These are phyloP conservation scores for Carex littledalei DNA, from an alignment of 176 grass and related monocot species.

Conservation along the genomic window DNA sequence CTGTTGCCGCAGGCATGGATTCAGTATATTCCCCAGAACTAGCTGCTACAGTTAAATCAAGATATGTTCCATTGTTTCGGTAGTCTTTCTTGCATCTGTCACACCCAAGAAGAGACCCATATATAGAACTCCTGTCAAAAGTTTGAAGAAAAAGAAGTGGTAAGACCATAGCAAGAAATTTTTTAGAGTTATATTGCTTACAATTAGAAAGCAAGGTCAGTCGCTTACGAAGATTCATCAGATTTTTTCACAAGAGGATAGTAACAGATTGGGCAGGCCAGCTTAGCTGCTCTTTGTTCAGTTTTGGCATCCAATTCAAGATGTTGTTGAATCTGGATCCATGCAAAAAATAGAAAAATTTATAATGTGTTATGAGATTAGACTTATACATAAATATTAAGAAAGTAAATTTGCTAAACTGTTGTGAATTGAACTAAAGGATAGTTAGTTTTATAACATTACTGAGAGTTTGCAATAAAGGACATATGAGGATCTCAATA, in stretches of 20 bases:
- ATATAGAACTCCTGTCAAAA: conserved; percentile 13
- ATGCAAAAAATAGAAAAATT: background rate
- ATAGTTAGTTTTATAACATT: background rate
- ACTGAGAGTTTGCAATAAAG: background rate
- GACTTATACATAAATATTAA: background rate
- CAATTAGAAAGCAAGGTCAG: background rate
- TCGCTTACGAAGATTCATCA: conserved; percentile 34
- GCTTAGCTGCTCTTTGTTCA: conserved; percentile 4
- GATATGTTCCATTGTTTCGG: conserved; percentile 45
- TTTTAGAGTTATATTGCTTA: conserved; percentile 4
- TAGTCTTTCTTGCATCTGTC: conserved; percentile 62
- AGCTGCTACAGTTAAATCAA: conserved; percentile 58
- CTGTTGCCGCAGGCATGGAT: conserved; percentile 54
- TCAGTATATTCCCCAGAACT: conserved; percentile 50
- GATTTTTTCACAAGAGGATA: conserved; percentile 35
- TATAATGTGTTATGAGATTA: background rate
- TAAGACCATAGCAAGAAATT: background rate
- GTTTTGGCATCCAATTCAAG: background rate
- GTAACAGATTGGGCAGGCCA: conserved; percentile 82
- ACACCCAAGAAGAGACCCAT: conserved; percentile 31
- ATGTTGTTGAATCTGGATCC: conserved; percentile 12
- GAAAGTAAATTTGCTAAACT: background rate
- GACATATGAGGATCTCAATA: background rate
- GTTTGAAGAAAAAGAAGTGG: background rate
- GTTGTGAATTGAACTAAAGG: background rate